Percentiles rank a stretch among this genome's conserved stretches.
Evolutionary conservation across 352 stramenopile species (phyloP).

Genomic region (Phytopythium oedochilum): DNA sequence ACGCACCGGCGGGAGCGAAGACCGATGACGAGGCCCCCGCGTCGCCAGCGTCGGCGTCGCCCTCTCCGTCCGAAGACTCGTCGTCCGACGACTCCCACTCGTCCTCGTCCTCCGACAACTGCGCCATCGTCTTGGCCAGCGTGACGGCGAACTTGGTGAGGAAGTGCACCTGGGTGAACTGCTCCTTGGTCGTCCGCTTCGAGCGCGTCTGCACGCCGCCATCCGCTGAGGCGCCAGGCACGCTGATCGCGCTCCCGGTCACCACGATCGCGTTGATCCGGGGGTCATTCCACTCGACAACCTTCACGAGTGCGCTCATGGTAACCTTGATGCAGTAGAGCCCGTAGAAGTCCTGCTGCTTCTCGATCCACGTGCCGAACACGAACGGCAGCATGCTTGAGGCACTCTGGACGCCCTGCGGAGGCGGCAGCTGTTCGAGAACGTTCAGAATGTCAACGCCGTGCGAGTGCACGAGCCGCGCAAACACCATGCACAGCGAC

Average conservation of each 20-base stretch:
- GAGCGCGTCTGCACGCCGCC: constrained; percentile 53
- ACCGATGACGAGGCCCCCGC: constrained; percentile 31
- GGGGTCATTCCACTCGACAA: constrained; percentile 70
- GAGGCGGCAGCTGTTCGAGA: constrained; percentile 59
- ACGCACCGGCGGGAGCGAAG: constrained; percentile 69
- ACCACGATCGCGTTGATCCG: constrained; percentile 64
- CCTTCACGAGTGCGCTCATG: constrained; percentile 66
- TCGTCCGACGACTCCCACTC: constrained; percentile 73
- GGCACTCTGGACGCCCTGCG: constrained; percentile 14
- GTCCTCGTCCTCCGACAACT: constrained; percentile 72
- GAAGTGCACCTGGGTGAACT: constrained; percentile 68
- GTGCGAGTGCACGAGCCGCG: constrained; percentile 71
- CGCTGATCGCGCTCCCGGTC: constrained; percentile 41
- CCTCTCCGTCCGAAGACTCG: constrained; percentile 63
- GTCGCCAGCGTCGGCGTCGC: constrained; percentile 10
- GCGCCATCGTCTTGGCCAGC: constrained; percentile 62
- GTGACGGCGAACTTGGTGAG: constrained; percentile 74
- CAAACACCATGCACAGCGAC: constrained; percentile 81
- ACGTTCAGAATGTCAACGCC: constrained; percentile 63
- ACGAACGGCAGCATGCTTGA: constrained; percentile 77
- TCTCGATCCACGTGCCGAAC: constrained; percentile 78
- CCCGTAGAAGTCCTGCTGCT: constrained; percentile 80
- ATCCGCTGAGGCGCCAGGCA: constrained; percentile 2
- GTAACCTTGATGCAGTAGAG: constrained; percentile 85
- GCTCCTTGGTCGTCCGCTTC: constrained; percentile 36